Base-by-base conservation (phyloP, 176 grass and related monocot genomes). In the Paspalum notatum region DNA sequence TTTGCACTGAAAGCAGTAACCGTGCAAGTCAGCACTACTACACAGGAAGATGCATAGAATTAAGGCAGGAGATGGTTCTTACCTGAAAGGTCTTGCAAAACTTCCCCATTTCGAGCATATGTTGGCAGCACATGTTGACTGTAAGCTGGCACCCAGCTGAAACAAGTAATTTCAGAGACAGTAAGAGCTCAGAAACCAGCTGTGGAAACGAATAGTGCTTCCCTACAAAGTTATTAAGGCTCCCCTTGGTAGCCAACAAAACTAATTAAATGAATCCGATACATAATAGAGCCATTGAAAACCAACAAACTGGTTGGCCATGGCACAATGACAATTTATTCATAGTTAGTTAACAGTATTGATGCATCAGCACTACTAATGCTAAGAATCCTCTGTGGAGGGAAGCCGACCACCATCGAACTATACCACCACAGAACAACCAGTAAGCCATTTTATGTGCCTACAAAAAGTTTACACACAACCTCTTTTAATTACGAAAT, bases 61-160 rank as follows among this genome's bases (percentile, higher is more conserved):
- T 24, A 52, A 66, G 18, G 26, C 27, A 52, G 10, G 7, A 10
- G 27, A 66, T 41, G 20, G 22, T 22, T 10, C 20, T 79, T 79
- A 79, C 76, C 76, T 79, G 37, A 79, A 79, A 66, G 62, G 47
- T 42, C 76, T 79, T 24, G 62, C 76, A 3, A 79, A 79, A 66
- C 49, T 79, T 9, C 76, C 76, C 76, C 76, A 79, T 66, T 42
- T 79, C 9, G 76, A 66, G 62, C 76, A 79, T 54, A 42, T 2
- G 12, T 66, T 79, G 20, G 62, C 61, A 53, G 62, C 62, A 79
- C 47, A 66, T 40, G 61, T 52, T 22, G 62, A 79, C 62, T 79
- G 76, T 54, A 79, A 79, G 47, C 13, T 66, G 18, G 62, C 20
- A 0, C 62, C 47, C 32, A 79, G 48, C 76, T 66, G 76, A 79